Evolutionary conservation across 164 flowering plant genomes (phyloP), one percentile per base, ranked within the genome.

Genomic region (Tetracentron sinense): DNA sequence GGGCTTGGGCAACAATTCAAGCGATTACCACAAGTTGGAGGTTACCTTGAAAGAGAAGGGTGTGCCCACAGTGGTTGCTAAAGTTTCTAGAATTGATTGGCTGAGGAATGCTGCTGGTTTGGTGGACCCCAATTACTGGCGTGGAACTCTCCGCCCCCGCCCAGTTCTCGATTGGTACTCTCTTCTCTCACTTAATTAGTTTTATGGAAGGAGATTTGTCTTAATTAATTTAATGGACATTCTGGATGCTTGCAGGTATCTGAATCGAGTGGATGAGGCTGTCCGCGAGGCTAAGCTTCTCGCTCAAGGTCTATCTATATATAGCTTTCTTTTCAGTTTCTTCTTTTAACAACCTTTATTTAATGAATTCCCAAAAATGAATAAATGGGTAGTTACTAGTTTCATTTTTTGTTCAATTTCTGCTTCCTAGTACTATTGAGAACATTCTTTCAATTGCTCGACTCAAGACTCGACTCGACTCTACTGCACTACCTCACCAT

Each of bases 81-180:
- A 79, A 31, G 98, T 90, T 28, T 88, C 98, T 22, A 82, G 96
- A 48, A 30, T 82, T 33, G 98, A 92, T 71, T 92, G 98, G 98
- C 68, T 92, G 12, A 81, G 96, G 69, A 92, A 92, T 78, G 98
- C 96, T 6, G 96, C 98, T 54, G 96, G 98, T 55, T 78, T 92
- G 75, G 26, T 84, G 12, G 96, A 92, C 55, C 76, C 89, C 27
- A 83, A 85, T 72, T 92, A 92, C 71, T 92, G 98, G 96, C 72
- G 81, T 21, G 96, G 96, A 65, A 86, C 89, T 29, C 96, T 92
- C 48, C 78, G 74, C 17, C 98, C 98, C 74, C 85, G 98, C 16
- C 96, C 98, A 28, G 96, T 92, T 63, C 96, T 92, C 38, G 92
- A 92, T 63, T 90, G 98, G 96, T 87, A 70, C 11, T 42, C 20